These are phyloP conservation scores for Ballota nigra DNA, from an alignment of 257 asterid genomes.

Conservation along the genomic window DNA sequence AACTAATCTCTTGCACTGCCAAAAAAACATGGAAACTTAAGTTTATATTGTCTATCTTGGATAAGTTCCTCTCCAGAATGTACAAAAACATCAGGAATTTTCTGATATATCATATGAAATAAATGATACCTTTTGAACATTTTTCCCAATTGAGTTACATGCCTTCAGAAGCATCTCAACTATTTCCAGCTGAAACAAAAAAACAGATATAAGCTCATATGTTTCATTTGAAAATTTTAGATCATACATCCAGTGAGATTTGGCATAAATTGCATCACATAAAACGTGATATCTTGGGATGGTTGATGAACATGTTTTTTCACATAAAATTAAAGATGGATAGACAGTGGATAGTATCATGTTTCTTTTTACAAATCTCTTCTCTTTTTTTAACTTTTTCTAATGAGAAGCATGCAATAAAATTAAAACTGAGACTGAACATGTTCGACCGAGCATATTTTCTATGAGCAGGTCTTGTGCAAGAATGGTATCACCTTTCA, in stretches of 20 bases:
- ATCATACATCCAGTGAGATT: no score
- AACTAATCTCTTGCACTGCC: constrained; percentile 89
- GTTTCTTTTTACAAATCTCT: background rate
- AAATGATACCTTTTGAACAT: constrained; percentile 52
- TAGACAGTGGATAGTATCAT: background rate
- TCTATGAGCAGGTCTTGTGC: no score
- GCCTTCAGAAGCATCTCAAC: constrained; percentile 79
- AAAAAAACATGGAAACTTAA: background rate
- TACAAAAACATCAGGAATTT: no score
- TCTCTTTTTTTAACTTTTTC: no score
- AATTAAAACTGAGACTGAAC: background rate
- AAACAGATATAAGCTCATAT: constrained; percentile 13
- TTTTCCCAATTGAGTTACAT: constrained; percentile 53
- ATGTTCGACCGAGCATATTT: background rate
- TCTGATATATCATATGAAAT: no score
- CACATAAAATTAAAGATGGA: background rate
- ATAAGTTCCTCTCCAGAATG: no score
- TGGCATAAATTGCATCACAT: background rate
- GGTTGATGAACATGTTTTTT: background rate
- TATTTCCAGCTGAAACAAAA: constrained; percentile 67
- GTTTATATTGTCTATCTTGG: no score
- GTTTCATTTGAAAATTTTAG: no score
- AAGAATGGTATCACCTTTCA: no score
- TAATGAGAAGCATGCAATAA: background rate
- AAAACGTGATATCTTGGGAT: background rate